Base-by-base conservation (phyloP, 2,329 filamentous ascomycete species). In the Teratosphaeria pseudoeucalypti region DNA sequence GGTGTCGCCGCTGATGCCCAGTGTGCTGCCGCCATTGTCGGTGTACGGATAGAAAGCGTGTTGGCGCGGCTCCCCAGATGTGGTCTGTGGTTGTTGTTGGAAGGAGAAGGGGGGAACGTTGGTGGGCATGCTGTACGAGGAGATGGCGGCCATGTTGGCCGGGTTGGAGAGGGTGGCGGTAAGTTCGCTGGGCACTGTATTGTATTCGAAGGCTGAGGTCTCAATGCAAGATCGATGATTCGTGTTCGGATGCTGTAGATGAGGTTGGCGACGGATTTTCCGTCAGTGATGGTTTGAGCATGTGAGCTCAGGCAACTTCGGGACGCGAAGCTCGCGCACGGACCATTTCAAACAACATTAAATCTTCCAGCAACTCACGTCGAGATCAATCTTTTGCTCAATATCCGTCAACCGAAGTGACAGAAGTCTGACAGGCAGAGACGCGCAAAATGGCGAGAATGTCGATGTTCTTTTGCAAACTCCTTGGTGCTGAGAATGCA, bases 21-120 rank as follows among this genome's bases (percentile, higher is more conserved):
- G 85, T 58, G 94, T 97, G 62, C 91, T 95, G 68, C 94, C 94
- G 68, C 94, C 94, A 75, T 99, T 99, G 80, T 99, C 92, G 66
- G 94, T 95, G 78, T 99, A 99, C 55, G 92, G 92, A 78, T 96
- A 92, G 79, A 96, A 96, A 68, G 86, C 85, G 77, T 95, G 92
- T 79, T 94, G 79, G 69, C 80, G 77, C 64, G 77, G 75, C 70
- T 77, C 77, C 62, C 77, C 76, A 61, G 78, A 76, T 58, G 73
- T 73, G 65, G 71, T 70, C 69, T 72, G 74, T 70, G 76, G 75
- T 66, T 76, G 76, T 71, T 81, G 76, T 64, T 77, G 76, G 78
- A 85, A 86, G 64, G 83, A 85, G 75, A 83, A 85, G 73, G 81
- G 79, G 67, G 82, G 78, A 64, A 76, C 77, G 68, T 79, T 78